Evolutionary conservation across 345 rosid species (phyloP).

Genomic region (Acer saccharum): DNA sequence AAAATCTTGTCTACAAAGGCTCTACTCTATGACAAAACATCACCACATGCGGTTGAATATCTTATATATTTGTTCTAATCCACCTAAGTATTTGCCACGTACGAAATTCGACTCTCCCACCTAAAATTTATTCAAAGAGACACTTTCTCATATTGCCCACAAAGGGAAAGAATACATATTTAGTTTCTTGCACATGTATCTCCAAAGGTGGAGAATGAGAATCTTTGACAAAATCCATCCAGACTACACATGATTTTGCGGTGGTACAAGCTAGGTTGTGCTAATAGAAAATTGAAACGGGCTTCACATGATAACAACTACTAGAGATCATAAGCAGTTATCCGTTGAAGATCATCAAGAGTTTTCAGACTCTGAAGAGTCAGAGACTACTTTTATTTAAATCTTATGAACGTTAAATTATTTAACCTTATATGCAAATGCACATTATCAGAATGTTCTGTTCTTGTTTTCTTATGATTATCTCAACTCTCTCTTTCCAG

Average conservation of each 20-base stretch:
- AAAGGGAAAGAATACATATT: not conserved
- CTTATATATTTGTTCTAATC: slow-evolving; percentile 2
- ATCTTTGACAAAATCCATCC: slow-evolving; percentile 5
- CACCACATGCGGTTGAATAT: not conserved
- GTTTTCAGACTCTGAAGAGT: not conserved
- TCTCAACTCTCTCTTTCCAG: not conserved
- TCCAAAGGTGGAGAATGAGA: not conserved
- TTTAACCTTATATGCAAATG: no score
- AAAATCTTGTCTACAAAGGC: not conserved
- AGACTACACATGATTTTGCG: not conserved
- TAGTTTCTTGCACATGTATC: not conserved
- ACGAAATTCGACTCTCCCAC: not conserved
- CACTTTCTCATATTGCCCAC: not conserved
- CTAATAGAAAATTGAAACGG: not conserved
- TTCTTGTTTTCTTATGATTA: not conserved
- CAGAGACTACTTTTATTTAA: not conserved
- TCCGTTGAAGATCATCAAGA: not conserved
- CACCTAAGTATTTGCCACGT: not conserved
- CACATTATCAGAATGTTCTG: no score
- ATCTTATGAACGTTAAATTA: not conserved
- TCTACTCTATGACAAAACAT: not conserved
- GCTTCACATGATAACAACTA: not conserved
- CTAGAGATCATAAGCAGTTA: not conserved
- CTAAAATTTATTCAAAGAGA: not conserved
- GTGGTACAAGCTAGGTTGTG: not conserved